Conservation (phyloP, 441 rosid genomes). For the Croton laevigatus region DNA sequence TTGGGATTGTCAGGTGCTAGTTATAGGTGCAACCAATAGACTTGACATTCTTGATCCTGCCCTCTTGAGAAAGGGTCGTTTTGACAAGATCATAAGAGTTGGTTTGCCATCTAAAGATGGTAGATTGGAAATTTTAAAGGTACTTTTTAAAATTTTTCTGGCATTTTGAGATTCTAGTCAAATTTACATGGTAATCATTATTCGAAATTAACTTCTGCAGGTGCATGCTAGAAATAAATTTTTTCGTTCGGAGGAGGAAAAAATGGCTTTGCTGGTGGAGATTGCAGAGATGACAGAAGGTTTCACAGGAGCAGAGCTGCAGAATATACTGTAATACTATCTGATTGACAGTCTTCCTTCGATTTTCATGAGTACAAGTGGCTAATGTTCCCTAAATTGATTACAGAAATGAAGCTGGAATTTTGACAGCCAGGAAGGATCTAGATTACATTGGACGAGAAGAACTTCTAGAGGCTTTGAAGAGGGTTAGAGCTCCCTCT, state of each 20-base stretch:
- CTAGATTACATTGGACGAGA: conserved; percentile 80
- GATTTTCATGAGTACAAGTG: conserved; percentile 10
- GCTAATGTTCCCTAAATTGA: conserved; percentile 34
- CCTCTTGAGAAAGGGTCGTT: conserved; percentile 95
- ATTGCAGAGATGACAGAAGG: conserved; percentile 81
- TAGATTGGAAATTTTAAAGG: conserved; percentile 91
- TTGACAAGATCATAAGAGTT: conserved; percentile 93
- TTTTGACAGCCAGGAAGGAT: conserved; percentile 97
- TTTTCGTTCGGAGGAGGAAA: conserved; percentile 84
- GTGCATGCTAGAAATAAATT: conserved; percentile 96
- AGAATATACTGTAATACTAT: conserved; percentile 71
- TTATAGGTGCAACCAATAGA: conserved; percentile 96
- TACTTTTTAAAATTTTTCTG: conserved; percentile 24
- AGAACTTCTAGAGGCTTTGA: conserved; percentile 90
- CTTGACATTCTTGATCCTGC: conserved; percentile 98
- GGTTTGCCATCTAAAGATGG: conserved; percentile 96
- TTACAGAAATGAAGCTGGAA: conserved; percentile 95
- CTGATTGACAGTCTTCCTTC: conserved; percentile 10
- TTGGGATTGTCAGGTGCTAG: conserved; percentile 65
- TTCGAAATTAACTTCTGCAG: conserved; percentile 36
- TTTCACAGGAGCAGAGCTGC: conserved; percentile 98
- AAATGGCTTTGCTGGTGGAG: conserved; percentile 67
- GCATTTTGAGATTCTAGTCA: conserved; percentile 15
- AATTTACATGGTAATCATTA: conserved; percentile 15
- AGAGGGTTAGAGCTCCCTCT: conserved; percentile 58